Base-by-base conservation (phyloP, 2,329 filamentous ascomycete genomes). In the Cytospora chrysosperma region DNA sequence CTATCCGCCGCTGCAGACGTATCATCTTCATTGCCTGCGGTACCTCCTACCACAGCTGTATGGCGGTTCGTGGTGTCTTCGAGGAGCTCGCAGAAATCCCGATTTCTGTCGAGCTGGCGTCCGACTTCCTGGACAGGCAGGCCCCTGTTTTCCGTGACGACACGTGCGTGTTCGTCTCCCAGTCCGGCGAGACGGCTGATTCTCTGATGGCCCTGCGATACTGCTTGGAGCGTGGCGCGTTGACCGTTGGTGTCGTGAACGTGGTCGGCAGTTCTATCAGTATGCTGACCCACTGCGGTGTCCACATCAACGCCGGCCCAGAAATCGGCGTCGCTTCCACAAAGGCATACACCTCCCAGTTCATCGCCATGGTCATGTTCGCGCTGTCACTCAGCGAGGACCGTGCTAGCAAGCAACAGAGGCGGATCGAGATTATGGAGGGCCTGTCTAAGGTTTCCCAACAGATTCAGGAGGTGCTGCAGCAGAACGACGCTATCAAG, bases 331-430 rank as follows among this genome's bases (percentile, higher is more conserved):
- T 99, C 69, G 95, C 95, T 65, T 98, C 94, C 54, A 99, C 95
- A 78, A 99, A 99, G 85, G 95, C 95, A 47, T 99, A 99, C 82
- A 99, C 95, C 17, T 98, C 95, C 54, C 95, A 99, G 77, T 99
- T 98, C 78, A 92, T 99, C 74, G 96, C 95, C 76, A 97, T 99
- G 93, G 91, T 98, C 80, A 99, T 99, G 95, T 98, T 99, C 73
- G 95, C 95, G 8, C 84, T 99, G 68, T 97, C 93, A 32, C 86
- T 99, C 64, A 95, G 92, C 73, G 95, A 99, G 81, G 95, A 99
- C 78, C 92, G 95, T 71, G 92, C 93, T 50, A 97, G 93, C 70
- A 99, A 99, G 87, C 86, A 90, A 73, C 87, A 90, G 81, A 88
- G 94, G 74, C 90, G 95, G 34, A 88, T 95, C 78, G 93, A 97